Percentiles rank a stretch among this genome's conserved stretches.
Conservation (phyloP, 306 rosid genomes). For the Prunus mongolica region DNA sequence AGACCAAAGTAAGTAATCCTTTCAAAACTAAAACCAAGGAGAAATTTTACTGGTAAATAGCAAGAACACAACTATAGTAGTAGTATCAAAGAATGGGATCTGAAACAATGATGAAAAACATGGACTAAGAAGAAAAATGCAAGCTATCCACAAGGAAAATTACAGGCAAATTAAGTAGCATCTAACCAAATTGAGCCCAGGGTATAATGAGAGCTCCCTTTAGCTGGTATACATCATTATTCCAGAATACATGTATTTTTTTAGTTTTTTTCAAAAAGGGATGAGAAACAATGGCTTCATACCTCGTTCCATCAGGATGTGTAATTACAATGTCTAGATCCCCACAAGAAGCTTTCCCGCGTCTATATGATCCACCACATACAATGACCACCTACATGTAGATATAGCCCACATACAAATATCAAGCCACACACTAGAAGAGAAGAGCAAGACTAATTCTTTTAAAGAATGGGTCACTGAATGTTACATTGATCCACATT, state of each 20-base stretch:
- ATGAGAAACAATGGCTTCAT: constrained; percentile 3
- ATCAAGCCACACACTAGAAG: constrained; percentile 9
- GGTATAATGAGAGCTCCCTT: not conserved
- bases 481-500: constrained; percentile 2
- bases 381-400: constrained; percentile 52
- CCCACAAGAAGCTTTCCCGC: constrained; percentile 91
- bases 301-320: constrained; percentile 93
- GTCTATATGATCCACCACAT: constrained; percentile 95
- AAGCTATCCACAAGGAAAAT: too few species aligned
- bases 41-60: too few species aligned
- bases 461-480: not conserved
- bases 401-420: not conserved
- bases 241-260: not conserved
- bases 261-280: not conserved
- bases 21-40: not conserved
- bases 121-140: too few species aligned
- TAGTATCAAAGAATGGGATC: too few species aligned
- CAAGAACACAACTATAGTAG: too few species aligned
- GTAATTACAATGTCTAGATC: constrained; percentile 88
- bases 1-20: constrained; percentile 22
- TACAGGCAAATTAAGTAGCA: too few species aligned
- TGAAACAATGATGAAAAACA: too few species aligned
- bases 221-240: not conserved
- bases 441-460: constrained; percentile 3
- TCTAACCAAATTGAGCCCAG: not conserved